Evolutionary conservation across 2,329 filamentous ascomycete genomes (phyloP).

Genomic region (Fusarium annulatum): DNA sequence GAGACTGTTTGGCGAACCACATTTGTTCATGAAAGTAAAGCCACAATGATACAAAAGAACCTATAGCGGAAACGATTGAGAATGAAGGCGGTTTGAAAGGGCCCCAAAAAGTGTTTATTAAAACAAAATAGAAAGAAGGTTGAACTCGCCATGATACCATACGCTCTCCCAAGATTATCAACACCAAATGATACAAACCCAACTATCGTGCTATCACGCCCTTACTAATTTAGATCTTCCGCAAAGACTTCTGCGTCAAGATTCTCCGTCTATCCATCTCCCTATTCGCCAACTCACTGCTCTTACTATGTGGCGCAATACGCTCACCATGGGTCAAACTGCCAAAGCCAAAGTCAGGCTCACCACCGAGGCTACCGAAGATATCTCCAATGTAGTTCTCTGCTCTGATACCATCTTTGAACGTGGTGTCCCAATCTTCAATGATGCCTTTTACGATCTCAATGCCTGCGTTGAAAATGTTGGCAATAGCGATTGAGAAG

Average conservation of each 20-base stretch:
- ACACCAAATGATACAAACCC: not conserved
- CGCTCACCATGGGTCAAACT: slow-evolving; percentile 54
- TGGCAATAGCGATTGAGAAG: slow-evolving; percentile 71
- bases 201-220: not conserved
- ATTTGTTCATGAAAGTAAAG: not conserved
- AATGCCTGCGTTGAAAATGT: slow-evolving; percentile 74
- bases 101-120: not conserved
- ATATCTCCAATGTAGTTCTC: slow-evolving; percentile 78
- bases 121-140: slow-evolving; percentile 4
- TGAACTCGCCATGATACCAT: not conserved
- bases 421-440: slow-evolving; percentile 68
- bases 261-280: slow-evolving; percentile 46
- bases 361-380: slow-evolving; percentile 73
- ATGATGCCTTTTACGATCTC: slow-evolving; percentile 74
- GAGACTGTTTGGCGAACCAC: not conserved
- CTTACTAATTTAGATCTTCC: slow-evolving; percentile 29
- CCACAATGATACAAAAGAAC: not conserved
- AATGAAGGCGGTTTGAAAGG: too few species aligned
- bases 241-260: slow-evolving; percentile 38
- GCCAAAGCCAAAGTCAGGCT: slow-evolving; percentile 72
- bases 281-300: slow-evolving; percentile 36
- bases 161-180: not conserved
- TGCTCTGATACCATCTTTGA: slow-evolving; percentile 65
- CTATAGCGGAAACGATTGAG: not conserved
- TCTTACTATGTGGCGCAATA: slow-evolving; percentile 40